Conservation (phyloP, 345 rosid species). For the Arabidopsis arenosa region DNA sequence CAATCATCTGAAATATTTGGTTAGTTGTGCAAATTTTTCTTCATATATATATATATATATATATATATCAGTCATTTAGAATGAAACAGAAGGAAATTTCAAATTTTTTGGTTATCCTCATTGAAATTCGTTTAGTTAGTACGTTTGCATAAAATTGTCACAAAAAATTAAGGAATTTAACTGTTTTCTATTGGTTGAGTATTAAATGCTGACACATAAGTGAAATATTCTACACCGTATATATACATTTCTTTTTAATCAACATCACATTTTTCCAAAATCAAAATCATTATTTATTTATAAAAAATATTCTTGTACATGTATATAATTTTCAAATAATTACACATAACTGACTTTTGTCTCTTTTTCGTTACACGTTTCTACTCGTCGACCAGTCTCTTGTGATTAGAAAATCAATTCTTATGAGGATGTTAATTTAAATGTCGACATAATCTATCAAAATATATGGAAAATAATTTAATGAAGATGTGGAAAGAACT, state of each 20-base stretch:
- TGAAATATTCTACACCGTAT: constrained; percentile 17
- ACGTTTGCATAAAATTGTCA: too few relatives aligned
- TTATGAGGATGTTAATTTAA: constrained; percentile 21
- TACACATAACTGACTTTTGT: constrained; percentile 22
- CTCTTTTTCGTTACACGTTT: constrained; percentile 36
- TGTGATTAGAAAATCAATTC: constrained; percentile 14
- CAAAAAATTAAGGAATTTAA: neutral
- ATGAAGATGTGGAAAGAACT: constrained; percentile 46
- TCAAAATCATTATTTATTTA: neutral
- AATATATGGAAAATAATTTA: neutral
- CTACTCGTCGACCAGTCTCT: constrained; percentile 30
- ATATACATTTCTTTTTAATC: constrained; percentile 1
- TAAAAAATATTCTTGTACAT: neutral
- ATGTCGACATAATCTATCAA: constrained; percentile 34
- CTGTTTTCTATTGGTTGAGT: constrained; percentile 5
- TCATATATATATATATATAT: too few relatives aligned
- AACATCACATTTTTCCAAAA: neutral
- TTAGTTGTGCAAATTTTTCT: too few relatives aligned
- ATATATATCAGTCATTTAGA: too few relatives aligned
- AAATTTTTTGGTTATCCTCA: too few relatives aligned
- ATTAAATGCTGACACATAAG: constrained; percentile 4
- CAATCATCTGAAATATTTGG: too few relatives aligned
- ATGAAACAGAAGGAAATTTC: neutral
- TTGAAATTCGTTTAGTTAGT: too few relatives aligned
- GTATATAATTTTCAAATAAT: neutral